phyloP scores from a whole-genome alignment of 306 rosid species.

The Hylodesmum podocarpum region DNA sequence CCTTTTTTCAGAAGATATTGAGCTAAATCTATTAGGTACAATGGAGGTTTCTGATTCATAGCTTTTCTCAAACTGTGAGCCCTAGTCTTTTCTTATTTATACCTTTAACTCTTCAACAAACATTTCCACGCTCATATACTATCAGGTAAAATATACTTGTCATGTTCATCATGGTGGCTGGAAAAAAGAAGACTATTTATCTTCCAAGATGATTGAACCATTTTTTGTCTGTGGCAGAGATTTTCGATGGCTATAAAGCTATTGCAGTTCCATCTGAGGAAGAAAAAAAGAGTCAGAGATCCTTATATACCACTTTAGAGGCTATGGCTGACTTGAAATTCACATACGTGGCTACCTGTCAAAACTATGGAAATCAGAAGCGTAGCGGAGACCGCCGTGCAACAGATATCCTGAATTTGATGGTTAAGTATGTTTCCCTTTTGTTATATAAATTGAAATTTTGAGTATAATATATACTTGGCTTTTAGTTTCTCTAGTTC shows the following conservation, averaged over 20 bases:
- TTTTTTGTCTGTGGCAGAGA: conserved; percentile 54
- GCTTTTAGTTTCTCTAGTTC: conserved; percentile 19
- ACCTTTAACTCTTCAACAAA: background rate
- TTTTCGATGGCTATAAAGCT: conserved; percentile 91
- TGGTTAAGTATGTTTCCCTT: conserved; percentile 85
- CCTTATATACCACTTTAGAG: conserved; percentile 82
- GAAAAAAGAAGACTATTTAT: background rate
- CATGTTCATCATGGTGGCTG: conserved; percentile 23
- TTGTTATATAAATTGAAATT: conserved; percentile 27
- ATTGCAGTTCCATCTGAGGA: conserved; percentile 75
- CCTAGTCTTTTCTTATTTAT: conserved; percentile 9
- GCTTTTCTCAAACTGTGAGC: conserved; percentile 15
- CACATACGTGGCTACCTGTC: conserved; percentile 95
- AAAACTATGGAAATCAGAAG: conserved; percentile 96
- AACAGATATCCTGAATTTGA: conserved; percentile 90
- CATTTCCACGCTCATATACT: background rate
- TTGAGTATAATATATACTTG: conserved; percentile 13
- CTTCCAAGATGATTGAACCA: conserved; percentile 22
- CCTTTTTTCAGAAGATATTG: conserved; percentile 27
- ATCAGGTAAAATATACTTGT: background rate
- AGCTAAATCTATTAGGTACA: background rate
- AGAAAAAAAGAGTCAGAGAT: conserved; percentile 77
- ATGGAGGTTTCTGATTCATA: conserved; percentile 12
- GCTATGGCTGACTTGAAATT: conserved; percentile 98
- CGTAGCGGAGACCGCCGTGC: conserved; percentile 97